phyloP scores from a whole-genome alignment of 192 early-diverging fungal species.

The Podila minutissima region DNA sequence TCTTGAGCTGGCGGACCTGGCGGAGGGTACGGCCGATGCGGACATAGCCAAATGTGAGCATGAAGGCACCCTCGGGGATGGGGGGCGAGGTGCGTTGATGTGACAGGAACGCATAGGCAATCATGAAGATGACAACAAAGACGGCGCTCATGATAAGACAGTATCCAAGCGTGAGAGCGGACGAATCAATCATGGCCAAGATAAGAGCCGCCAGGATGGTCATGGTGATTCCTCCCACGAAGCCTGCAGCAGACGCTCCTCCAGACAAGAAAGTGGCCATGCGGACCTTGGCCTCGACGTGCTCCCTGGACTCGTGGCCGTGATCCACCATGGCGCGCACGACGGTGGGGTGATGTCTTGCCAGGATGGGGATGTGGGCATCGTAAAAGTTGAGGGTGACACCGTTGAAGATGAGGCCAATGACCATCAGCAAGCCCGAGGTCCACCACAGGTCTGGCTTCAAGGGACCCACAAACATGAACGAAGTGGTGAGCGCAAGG shows the following conservation, averaged over 20 bases:
- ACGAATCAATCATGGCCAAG: conserved; percentile 6
- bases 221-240: conserved; percentile 19
- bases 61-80: conserved; percentile 51
- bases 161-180: conserved; percentile 18
- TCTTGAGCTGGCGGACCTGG: conserved; percentile 58
- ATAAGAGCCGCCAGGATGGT: conserved; percentile 16
- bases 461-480: conserved; percentile 41
- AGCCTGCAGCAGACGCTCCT: conserved; percentile 35
- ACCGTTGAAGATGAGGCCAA: conserved; percentile 31
- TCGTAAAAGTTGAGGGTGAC: conserved; percentile 34
- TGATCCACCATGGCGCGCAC: conserved; percentile 17
- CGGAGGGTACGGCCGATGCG: conserved; percentile 36
- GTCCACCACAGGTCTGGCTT: conserved; percentile 40
- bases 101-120: conserved; percentile 22
- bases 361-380: conserved; percentile 29
- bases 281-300: conserved; percentile 17
- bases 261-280: conserved; percentile 39
- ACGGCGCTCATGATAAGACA: conserved; percentile 27
- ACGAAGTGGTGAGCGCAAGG: conserved; percentile 30
- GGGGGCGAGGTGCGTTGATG: conserved; percentile 53
- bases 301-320: conserved; percentile 18
- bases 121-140: conserved; percentile 30
- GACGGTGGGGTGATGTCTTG: conserved; percentile 24
- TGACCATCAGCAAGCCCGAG: conserved; percentile 32
- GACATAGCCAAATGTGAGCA: conserved; percentile 51